A percentile compares a stretch with the other conserved stretches of the same genome.
Evolutionary conservation across 768 basidiomycete genomes (phyloP).

Genomic region (Tylopilus sp.): DNA sequence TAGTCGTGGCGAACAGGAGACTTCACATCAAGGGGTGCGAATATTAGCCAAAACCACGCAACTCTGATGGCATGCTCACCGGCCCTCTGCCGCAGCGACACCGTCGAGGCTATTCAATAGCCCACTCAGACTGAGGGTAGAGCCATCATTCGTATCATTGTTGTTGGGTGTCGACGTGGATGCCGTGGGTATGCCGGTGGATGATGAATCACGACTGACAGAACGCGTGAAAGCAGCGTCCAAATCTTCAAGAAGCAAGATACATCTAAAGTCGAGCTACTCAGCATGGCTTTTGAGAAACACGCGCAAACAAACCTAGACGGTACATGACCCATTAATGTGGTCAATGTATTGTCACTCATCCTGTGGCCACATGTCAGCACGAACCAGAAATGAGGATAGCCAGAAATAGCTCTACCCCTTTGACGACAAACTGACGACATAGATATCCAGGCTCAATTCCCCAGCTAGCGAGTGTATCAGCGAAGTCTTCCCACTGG

Average conservation of each 20-base stretch:
- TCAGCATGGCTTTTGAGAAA: conserved; percentile 13
- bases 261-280: conserved; percentile 53
- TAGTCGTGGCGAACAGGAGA: conserved; percentile 87
- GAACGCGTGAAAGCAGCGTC: conserved; percentile 90
- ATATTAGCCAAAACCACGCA: conserved; percentile 17
- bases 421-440: conserved; percentile 83
- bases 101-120: conserved; percentile 84
- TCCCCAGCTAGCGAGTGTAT: conserved; percentile 85
- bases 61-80: conserved; percentile 45
- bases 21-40: conserved; percentile 35
- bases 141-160: conserved; percentile 63
- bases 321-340: conserved; percentile 86
- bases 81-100: conserved; percentile 81
- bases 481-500: conserved; percentile 80
- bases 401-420: conserved; percentile 47
- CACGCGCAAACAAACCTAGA: conserved; percentile 50
- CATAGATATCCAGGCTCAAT: conserved; percentile 86
- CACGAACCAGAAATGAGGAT: neutral
- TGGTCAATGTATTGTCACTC: conserved; percentile 86
- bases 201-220: conserved; percentile 75
- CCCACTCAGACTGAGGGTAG: conserved; percentile 81
- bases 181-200: conserved; percentile 68
- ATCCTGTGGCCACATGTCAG: conserved; percentile 48
- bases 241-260: conserved; percentile 90
- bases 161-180: conserved; percentile 40